Base-by-base conservation (phyloP, 1,284 basidiomycete species). In the Cystobasidiaceae sp. region DNA sequence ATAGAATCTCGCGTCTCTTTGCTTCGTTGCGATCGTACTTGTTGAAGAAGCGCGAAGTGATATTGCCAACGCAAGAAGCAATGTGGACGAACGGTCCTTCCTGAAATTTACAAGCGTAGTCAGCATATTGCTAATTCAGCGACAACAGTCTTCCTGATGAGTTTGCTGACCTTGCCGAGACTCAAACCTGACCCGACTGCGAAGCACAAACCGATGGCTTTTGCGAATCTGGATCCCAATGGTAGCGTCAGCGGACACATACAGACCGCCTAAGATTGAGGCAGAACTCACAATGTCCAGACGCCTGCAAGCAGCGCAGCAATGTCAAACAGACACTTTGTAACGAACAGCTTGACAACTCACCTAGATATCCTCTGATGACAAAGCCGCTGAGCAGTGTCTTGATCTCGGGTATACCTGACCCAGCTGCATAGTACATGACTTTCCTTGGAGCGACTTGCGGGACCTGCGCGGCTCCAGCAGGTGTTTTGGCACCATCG, bases 1-100 rank as follows among this genome's bases (percentile, higher is more conserved):
- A 93, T 19, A 97, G 79, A 56, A 97, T 85, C 77, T 97, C 93
- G 52, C 93, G 84, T 39, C 92, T 82, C 76, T 97, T 97, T 11
- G 85, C 92, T 87, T 76, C 73, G 66, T 74, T 74, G n/a, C 56
- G 55, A 45, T 74, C 71, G 44, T 70, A 74, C 78, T 97, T 97
- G 60, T 78, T 78, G 72, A 90, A 88, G 72, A 87, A 84, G 27
- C 94, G 84, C 71, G 90, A 93, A 68, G 93, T 83, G 68, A 98
- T 96, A 75, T 97, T 98, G 21, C 92, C 93, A 49, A 97, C 82
- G 77, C 93, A 97, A 58, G 88, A 88, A 1, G 91, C 61, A 67
- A 98, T 96, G 75, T 97, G 94, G 0, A 97, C 93, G 74, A 97
- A 89, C 0, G 93, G 94, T 0, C 94, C 94, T 79, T 97, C 94